Evolutionary conservation across 2,329 filamentous ascomycete species (phyloP).

Genomic region (Exophiala xenobiotica): DNA sequence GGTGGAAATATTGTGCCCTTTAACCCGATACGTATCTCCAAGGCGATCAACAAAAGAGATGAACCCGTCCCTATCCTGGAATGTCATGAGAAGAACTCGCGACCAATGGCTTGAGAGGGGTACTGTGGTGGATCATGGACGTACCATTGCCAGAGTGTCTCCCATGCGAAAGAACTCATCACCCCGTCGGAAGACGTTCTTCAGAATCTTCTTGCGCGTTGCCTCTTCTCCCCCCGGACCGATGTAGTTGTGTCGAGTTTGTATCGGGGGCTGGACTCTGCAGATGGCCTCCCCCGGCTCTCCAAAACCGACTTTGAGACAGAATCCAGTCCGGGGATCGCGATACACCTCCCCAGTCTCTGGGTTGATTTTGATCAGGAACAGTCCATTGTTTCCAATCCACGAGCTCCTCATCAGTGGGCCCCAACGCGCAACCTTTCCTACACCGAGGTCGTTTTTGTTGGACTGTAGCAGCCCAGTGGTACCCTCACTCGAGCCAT

Average conservation of each 20-base stretch:
- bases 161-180: constrained; percentile 81
- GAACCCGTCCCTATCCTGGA: too few species aligned
- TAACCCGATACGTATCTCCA: constrained; percentile 55
- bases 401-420: constrained; percentile 36
- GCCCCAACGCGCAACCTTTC: constrained; percentile 46
- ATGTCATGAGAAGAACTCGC: constrained; percentile 75
- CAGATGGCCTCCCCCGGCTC: constrained; percentile 75
- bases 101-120: too few species aligned
- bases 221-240: constrained; percentile 64
- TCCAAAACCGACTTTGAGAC: constrained; percentile 60
- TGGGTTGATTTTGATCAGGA: too few species aligned
- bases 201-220: constrained; percentile 69
- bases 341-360: constrained; percentile 48
- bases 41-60: constrained; percentile 66
- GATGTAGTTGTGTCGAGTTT: constrained; percentile 1
- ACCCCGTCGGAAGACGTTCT: constrained; percentile 68
- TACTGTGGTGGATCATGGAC: too few species aligned
- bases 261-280: constrained; percentile 35
- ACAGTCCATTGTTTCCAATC: too few species aligned
- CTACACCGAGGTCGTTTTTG: constrained; percentile 41
- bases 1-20: constrained; percentile 78
- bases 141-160: constrained; percentile 73
- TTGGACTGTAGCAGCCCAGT: constrained; percentile 48
- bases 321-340: constrained; percentile 67
- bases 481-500: constrained; percentile 48